Percentiles rank a stretch among this genome's conserved stretches.
phyloP scores from a whole-genome alignment of 2,329 filamentous ascomycete species.

The Endocalyx cinctus region DNA sequence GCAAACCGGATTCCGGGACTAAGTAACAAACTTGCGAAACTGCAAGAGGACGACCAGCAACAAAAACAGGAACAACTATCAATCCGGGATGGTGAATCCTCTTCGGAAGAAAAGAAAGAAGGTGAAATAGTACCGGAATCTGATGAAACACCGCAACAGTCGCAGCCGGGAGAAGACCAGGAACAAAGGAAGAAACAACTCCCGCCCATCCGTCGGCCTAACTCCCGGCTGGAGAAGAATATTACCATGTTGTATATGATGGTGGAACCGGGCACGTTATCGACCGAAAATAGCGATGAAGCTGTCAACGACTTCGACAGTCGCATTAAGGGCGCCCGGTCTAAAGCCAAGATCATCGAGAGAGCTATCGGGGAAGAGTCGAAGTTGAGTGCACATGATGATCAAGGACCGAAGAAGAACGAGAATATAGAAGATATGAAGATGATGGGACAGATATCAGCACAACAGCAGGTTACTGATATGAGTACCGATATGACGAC shows the following conservation, averaged over 20 bases:
- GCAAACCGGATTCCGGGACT: conserved; percentile 64
- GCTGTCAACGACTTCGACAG: conserved; percentile 87
- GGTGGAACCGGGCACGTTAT: conserved; percentile 72
- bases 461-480: too few relatives aligned
- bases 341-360: conserved; percentile 82
- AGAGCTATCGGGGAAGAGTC: conserved; percentile 47
- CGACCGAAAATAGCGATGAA: conserved; percentile 80
- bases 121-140: conserved; percentile 1
- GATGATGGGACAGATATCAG: not conserved
- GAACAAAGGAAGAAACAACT: conserved; percentile 32
- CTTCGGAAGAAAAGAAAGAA: not conserved
- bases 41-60: conserved; percentile 3
- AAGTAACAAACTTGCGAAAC: too few relatives aligned
- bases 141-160: not conserved
- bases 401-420: conserved; percentile 1
- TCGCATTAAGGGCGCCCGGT: conserved; percentile 73
- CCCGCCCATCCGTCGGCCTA: conserved; percentile 38
- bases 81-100: too few relatives aligned
- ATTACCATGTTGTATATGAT: conserved; percentile 70
- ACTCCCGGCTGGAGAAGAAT: conserved; percentile 70
- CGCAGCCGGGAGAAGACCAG: conserved; percentile 2
- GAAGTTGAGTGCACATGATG: conserved; percentile 5
- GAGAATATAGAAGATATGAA: conserved; percentile 1
- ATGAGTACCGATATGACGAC: too few relatives aligned
- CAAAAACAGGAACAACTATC: not conserved